These are phyloP conservation scores for Alternaria sp. DNA, from an alignment of 2,329 filamentous ascomycete species.

Conservation along the genomic window DNA sequence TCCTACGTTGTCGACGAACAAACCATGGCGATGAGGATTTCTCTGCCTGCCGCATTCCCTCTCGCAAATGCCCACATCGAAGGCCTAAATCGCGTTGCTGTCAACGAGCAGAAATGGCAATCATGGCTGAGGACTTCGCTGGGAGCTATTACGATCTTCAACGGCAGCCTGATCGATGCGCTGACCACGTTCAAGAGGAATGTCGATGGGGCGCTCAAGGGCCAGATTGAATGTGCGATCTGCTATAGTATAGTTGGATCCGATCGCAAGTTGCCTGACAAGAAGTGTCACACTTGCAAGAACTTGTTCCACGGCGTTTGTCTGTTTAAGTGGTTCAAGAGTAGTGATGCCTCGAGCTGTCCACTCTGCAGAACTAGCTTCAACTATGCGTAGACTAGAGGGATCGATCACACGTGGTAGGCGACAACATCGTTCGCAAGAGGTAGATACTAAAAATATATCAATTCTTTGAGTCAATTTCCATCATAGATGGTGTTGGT, in stretches of 20 bases:
- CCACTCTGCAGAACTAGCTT: slow-evolving; percentile 93
- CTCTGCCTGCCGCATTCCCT: slow-evolving; percentile 81
- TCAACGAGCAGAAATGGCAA: slow-evolving; percentile 91
- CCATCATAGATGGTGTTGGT: neutral
- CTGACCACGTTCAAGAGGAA: slow-evolving; percentile 85
- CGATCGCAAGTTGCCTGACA: slow-evolving; percentile 89
- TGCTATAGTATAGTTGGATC: slow-evolving; percentile 93
- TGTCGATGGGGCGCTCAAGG: slow-evolving; percentile 85
- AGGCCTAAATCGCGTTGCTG: slow-evolving; percentile 81
- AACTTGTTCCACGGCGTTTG: slow-evolving; percentile 90
- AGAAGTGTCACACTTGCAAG: slow-evolving; percentile 89
- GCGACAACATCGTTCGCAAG: neutral
- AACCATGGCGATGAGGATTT: slow-evolving; percentile 80
- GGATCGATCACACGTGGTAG: neutral
- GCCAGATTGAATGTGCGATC: slow-evolving; percentile 93
- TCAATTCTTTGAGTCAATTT: neutral
- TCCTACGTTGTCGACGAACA: slow-evolving; percentile 89
- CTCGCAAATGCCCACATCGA: slow-evolving; percentile 78
- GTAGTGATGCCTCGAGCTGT: slow-evolving; percentile 87
- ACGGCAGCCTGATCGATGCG: slow-evolving; percentile 86
- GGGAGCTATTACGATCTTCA: slow-evolving; percentile 92
- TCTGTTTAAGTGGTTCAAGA: slow-evolving; percentile 97
- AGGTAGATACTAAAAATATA: neutral
- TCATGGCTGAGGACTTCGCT: slow-evolving; percentile 88
- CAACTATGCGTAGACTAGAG: slow-evolving; percentile 56